Evolutionary conservation across 2,329 filamentous ascomycete species (phyloP).

Genomic region (Exutisphaerella laricina): DNA sequence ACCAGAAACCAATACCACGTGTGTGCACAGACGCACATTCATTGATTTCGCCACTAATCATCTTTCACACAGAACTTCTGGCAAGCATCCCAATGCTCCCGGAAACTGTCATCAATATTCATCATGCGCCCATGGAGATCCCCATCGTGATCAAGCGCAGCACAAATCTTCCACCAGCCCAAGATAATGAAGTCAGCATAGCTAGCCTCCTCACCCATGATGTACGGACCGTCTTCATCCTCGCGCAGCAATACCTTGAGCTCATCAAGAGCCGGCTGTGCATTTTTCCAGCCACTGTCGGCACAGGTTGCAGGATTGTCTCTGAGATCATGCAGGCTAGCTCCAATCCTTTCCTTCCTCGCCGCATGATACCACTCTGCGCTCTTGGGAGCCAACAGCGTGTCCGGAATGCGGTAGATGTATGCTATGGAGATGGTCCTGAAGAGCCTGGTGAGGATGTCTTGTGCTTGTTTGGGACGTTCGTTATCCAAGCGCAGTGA

Average conservation of each 20-base stretch:
- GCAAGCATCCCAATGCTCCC: conserved; percentile 34
- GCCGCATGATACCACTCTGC: conserved; percentile 43
- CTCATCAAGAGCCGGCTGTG: conserved; percentile 43
- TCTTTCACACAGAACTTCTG: conserved; percentile 36
- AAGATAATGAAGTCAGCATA: conserved; percentile 54
- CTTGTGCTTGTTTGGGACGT: conserved; percentile 35
- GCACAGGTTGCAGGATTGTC: neutral
- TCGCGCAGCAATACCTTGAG: conserved; percentile 29
- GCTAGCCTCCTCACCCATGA: conserved; percentile 50
- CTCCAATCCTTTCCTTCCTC: neutral
- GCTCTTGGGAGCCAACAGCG: conserved; percentile 48
- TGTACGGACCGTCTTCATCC: conserved; percentile 54
- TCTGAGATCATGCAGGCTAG: neutral
- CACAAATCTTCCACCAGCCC: conserved; percentile 39
- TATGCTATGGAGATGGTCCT: conserved; percentile 37
- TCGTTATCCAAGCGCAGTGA: conserved; percentile 53
- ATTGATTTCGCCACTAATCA: too few relatives aligned
- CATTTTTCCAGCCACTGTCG: conserved; percentile 43
- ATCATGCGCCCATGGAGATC: conserved; percentile 37
- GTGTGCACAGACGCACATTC: too few relatives aligned
- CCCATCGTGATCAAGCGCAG: conserved; percentile 19
- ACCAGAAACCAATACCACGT: too few relatives aligned
- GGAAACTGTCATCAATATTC: conserved; percentile 35
- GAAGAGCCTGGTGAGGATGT: conserved; percentile 39
- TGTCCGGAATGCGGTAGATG: conserved; percentile 44